Percentiles rank a stretch among this genome's conserved stretches.
phyloP scores from a whole-genome alignment of 805 yeast genomes.

The Starmerella powellii region DNA sequence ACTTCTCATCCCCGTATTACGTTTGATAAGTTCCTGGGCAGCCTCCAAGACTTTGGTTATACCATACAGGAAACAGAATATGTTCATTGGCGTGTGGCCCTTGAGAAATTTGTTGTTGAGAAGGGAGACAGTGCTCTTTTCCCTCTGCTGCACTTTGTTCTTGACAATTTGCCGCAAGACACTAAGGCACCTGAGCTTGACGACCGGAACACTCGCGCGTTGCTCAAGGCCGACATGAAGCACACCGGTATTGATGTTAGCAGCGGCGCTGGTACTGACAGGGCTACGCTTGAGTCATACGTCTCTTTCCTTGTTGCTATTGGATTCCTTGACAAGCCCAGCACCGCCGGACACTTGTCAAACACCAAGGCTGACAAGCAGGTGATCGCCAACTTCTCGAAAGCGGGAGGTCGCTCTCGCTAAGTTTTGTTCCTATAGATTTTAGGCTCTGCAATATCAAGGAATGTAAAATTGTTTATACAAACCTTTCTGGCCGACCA shows the following conservation, averaged over 20 bases:
- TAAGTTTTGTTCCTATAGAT: too few relatives aligned
- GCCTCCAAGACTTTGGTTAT: constrained; percentile 64
- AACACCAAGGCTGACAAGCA: constrained; percentile 38
- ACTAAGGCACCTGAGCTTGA: constrained; percentile 94
- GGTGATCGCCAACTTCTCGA: constrained; percentile 25
- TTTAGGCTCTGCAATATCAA: too few relatives aligned
- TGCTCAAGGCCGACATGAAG: constrained; percentile 47
- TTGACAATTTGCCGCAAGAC: constrained; percentile 80
- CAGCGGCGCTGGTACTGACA: constrained; percentile 63
- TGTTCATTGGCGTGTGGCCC: constrained; percentile 60
- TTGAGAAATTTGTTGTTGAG: constrained; percentile 68
- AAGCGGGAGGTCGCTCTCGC: constrained; percentile 32
- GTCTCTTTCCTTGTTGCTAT: constrained; percentile 66
- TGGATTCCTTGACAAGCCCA: constrained; percentile 66
- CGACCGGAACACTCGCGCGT: constrained; percentile 65
- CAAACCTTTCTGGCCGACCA: too few relatives aligned
- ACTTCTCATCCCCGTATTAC: constrained; percentile 90
- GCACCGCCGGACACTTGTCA: constrained; percentile 30
- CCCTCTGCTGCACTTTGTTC: constrained; percentile 86
- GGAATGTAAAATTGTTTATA: too few relatives aligned
- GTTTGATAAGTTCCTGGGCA: constrained; percentile 61
- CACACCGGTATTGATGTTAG: constrained; percentile 59
- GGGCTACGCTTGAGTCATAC: constrained; percentile 56
- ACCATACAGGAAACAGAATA: constrained; percentile 50
- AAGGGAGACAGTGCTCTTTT: constrained; percentile 74